Base-by-base conservation (phyloP, 805 yeast genomes). In the Barnettozyma sp. region DNA sequence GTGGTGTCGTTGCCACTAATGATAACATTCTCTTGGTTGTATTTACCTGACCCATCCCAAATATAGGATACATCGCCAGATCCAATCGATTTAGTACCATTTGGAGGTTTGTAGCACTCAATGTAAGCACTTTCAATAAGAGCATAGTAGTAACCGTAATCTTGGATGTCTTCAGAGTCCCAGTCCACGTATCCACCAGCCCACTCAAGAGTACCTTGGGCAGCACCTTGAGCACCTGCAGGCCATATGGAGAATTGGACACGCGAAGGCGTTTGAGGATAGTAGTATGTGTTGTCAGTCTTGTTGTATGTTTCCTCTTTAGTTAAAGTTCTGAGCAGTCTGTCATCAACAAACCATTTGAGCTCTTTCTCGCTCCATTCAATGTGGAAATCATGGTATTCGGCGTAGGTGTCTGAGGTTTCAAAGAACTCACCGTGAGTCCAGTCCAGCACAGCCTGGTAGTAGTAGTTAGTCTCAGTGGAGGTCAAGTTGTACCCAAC, bases 101-200 rank as follows among this genome's bases (percentile, higher is more conserved):
- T 48, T 20, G 96, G 95, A 24, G 86, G 73, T 50, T 72, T 85
- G 59, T 83, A 82, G 52, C 94, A 76, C 34, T 73, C 68, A 33
- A 87, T 70, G 12, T 69, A 65, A 24, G 85, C 66, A 30, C 71
- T 68, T 49, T 77, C 66, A 31, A 88, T 50, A 40, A 71, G 67
- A 19, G 82, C 78, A 55, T 76, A 85, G 63, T 73, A 80, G 65
- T 87, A 88, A n/a, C 97, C 96, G 34, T 78, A 73, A 39, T 81
- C 65, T 41, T 66, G 50, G 40, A 87, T 72, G 59, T 86, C 96
- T 4, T 66, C 55, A 11, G 88, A 71, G 56, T 80, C 60, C 97
- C 97, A 88, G 63, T 84, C 67, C 42, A 88, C 76, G 20, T 44
- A 65, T 62, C 97, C 97, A 62, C 95, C 95, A 24, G 95, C 83